phyloP scores from a whole-genome alignment of 495 filamentous ascomycete species.

The Aspergillus sparsus region DNA sequence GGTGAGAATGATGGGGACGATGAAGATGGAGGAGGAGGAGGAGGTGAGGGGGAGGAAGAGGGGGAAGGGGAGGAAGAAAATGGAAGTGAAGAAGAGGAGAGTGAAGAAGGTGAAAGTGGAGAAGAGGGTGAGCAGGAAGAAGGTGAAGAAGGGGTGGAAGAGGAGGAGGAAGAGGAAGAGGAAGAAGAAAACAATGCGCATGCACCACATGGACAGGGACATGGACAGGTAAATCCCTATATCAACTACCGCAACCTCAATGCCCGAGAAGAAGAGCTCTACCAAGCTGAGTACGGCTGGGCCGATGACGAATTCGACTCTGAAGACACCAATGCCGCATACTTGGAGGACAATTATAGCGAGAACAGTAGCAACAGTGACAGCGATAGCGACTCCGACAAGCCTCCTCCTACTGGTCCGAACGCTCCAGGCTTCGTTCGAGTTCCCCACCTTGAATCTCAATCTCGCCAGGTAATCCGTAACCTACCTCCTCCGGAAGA shows the following conservation, averaged over 20 bases:
- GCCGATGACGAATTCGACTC: constrained; percentile 12
- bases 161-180: not conserved
- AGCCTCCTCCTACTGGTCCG: too few relatives aligned
- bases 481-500: not conserved
- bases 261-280: not conserved
- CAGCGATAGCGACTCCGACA: not conserved
- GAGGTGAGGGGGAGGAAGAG: not conserved
- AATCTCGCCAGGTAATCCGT: not conserved
- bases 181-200: not conserved
- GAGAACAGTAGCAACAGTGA: constrained; percentile 5
- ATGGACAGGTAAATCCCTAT: too few relatives aligned
- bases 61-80: not conserved
- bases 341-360: constrained; percentile 1
- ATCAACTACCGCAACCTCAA: too few relatives aligned
- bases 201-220: too few relatives aligned
- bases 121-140: not conserved
- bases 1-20: too few relatives aligned
- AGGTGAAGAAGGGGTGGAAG: not conserved
- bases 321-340: not conserved
- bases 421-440: too few relatives aligned
- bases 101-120: constrained; percentile 1
- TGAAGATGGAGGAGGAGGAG: not conserved
- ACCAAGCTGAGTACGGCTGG: constrained; percentile 4
- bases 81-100: not conserved
- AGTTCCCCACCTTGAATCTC: too few relatives aligned